These are phyloP conservation scores for Royoungia palumana DNA, from an alignment of 768 basidiomycete species.

Conservation along the genomic window DNA sequence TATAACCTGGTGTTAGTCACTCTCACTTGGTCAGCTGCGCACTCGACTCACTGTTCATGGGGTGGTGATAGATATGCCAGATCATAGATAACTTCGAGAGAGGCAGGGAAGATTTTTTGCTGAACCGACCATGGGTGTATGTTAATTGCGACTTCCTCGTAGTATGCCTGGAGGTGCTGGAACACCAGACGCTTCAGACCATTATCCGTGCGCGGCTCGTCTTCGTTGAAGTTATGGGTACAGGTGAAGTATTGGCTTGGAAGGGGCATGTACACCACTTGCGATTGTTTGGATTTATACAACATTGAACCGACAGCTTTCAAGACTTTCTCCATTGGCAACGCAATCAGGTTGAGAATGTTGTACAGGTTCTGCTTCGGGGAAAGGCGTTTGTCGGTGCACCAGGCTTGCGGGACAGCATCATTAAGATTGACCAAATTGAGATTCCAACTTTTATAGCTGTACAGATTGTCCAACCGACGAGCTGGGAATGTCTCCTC, in stretches of 20 bases:
- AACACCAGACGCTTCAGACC: too few species aligned
- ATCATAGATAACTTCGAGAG: too few species aligned
- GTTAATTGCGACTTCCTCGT: too few species aligned
- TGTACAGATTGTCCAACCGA: neutral
- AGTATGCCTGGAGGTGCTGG: too few species aligned
- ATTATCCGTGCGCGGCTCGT: neutral
- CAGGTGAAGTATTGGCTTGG: constrained; percentile 1
- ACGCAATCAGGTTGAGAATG: constrained; percentile 2
- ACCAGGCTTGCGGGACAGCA: constrained; percentile 13
- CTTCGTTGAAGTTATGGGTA: neutral
- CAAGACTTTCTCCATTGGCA: neutral
- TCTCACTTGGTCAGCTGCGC: too few species aligned
- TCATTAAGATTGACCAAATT: constrained; percentile 11
- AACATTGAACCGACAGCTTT: neutral
- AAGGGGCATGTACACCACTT: neutral
- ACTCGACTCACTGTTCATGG: too few species aligned
- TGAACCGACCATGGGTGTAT: too few species aligned
- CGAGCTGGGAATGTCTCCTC: neutral
- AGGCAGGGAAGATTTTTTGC: too few species aligned
- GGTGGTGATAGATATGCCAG: too few species aligned
- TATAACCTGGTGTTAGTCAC: too few species aligned
- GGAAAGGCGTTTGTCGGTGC: neutral
- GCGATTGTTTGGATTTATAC: neutral
- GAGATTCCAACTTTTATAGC: constrained; percentile 8
- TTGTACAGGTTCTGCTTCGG: constrained; percentile 10